These are phyloP conservation scores for Turnera subulata DNA, from an alignment of 345 rosid species.

Conservation along the genomic window DNA sequence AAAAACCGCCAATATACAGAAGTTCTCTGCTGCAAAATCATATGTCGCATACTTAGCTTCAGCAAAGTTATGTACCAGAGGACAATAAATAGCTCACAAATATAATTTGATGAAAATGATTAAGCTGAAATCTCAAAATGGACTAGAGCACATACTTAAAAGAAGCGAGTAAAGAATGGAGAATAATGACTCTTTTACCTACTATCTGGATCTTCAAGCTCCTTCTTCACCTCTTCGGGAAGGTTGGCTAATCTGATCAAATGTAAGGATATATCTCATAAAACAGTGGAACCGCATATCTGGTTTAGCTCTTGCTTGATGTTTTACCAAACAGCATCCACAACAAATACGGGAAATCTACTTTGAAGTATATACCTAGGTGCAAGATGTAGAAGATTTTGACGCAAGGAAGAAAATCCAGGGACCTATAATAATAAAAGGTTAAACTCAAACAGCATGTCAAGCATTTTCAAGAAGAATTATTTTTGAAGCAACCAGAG, in stretches of 20 bases:
- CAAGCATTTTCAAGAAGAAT: background rate
- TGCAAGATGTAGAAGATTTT: slow-evolving; percentile 68
- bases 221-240: slow-evolving; percentile 73
- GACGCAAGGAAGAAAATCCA: slow-evolving; percentile 61
- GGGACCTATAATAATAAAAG: slow-evolving; percentile 59
- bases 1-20: too few relatives aligned
- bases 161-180: background rate
- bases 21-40: background rate
- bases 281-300: background rate
- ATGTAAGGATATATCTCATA: slow-evolving; percentile 9
- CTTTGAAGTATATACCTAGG: slow-evolving; percentile 45
- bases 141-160: background rate
- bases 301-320: background rate
- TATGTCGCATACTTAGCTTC: background rate
- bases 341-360: background rate
- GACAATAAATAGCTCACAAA: background rate
- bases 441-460: slow-evolving; percentile 11
- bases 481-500: background rate
- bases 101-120: background rate
- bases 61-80: background rate
- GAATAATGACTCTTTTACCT: slow-evolving; percentile 36
- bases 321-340: background rate
- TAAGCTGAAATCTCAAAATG: background rate
- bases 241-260: slow-evolving; percentile 63
- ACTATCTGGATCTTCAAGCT: slow-evolving; percentile 82